Evolutionary conservation across 108 stramenopile genomes (phyloP).

Genomic region (Tribonema minus): DNA sequence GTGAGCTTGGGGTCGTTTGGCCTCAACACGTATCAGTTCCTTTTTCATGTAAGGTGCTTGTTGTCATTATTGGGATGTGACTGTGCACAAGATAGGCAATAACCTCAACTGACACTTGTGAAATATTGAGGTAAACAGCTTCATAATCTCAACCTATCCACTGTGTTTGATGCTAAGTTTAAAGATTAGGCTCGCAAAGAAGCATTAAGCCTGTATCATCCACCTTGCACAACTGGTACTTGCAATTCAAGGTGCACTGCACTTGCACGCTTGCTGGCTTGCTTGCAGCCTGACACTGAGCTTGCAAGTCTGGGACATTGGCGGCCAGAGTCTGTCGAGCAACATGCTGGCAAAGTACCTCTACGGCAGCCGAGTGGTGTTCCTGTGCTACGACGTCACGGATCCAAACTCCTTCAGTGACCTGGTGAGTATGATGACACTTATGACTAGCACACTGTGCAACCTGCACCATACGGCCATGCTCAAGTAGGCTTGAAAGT

Average conservation of each 20-base stretch:
- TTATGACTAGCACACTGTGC: background rate
- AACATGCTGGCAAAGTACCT: conserved; percentile 49
- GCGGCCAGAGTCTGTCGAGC: conserved; percentile 43
- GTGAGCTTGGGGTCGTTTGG: no score
- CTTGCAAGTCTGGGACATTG: conserved; percentile 50
- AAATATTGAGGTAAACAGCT: no score
- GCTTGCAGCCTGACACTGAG: background rate
- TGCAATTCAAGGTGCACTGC: background rate
- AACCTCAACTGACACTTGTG: no score
- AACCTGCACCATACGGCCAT: background rate
- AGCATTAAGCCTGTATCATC: no score
- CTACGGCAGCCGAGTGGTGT: conserved; percentile 1
- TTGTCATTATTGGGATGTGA: no score
- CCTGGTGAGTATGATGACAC: background rate
- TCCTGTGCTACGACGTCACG: conserved; percentile 56
- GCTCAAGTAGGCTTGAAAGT: background rate
- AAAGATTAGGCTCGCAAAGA: no score
- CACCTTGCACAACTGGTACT: no score
- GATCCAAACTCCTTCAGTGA: conserved; percentile 34
- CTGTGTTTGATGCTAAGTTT: no score
- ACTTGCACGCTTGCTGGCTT: background rate
- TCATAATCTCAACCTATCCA: no score
- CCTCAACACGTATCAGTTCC: no score
- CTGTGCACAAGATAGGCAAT: no score
- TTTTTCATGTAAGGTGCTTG: no score